These are phyloP conservation scores for Sporothrix dimorphospora DNA, from an alignment of 2,329 filamentous ascomycete genomes.

Conservation along the genomic window DNA sequence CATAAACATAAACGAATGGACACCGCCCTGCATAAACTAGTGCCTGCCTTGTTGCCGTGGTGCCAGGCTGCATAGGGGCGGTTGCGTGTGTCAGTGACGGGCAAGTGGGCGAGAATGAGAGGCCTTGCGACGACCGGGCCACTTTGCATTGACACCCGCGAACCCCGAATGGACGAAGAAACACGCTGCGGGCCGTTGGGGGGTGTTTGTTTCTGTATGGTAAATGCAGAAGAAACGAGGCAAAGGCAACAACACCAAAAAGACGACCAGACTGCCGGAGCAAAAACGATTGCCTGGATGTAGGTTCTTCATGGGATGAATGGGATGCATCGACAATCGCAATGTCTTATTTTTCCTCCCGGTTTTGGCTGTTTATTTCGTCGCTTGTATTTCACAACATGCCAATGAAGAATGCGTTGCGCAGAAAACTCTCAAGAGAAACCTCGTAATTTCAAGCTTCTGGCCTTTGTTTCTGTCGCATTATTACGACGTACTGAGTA, in stretches of 20 bases:
- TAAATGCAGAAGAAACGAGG: not conserved
- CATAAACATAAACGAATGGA: not conserved
- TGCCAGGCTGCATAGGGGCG: constrained; percentile 24
- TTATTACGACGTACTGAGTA: not conserved
- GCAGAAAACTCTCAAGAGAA: not conserved
- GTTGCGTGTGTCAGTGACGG: constrained; percentile 20
- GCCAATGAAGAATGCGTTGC: constrained; percentile 20
- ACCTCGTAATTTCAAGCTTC: not conserved
- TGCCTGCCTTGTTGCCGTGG: constrained; percentile 31
- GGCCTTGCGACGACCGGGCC: not conserved
- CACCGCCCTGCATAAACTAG: constrained; percentile 18
- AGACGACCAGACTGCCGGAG: not conserved
- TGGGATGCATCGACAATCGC: not conserved
- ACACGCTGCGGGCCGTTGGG: not conserved
- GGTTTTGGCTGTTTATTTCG: not conserved
- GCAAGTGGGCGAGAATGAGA: constrained; percentile 15
- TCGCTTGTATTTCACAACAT: not conserved
- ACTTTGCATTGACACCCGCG: not conserved
- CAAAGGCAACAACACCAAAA: not conserved
- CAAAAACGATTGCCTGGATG: not conserved
- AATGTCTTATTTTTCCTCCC: not conserved
- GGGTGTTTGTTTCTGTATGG: not conserved
- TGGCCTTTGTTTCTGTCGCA: constrained; percentile 10
- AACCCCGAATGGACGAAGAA: not conserved
- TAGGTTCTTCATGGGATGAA: not conserved